These are phyloP conservation scores for Penicillium sp. DNA, from an alignment of 2,329 filamentous ascomycete genomes.

Conservation along the genomic window DNA sequence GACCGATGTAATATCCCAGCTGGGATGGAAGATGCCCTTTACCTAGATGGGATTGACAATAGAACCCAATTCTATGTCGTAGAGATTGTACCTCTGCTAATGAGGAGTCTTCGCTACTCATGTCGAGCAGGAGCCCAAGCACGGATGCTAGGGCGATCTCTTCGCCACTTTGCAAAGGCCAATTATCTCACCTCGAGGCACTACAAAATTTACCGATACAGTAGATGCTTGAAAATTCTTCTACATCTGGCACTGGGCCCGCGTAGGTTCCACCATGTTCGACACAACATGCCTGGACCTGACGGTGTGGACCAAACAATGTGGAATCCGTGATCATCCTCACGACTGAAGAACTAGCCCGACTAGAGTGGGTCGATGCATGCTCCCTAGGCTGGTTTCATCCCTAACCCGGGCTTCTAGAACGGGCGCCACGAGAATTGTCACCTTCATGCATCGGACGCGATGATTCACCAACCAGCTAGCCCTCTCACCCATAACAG, in stretches of 20 bases:
- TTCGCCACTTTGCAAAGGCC: too few relatives aligned
- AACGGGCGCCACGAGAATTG: constrained; percentile 55
- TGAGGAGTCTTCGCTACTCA: too few relatives aligned
- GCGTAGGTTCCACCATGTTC: constrained; percentile 41
- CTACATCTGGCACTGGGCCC: constrained; percentile 36
- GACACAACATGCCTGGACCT: constrained; percentile 32
- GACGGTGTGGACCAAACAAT: constrained; percentile 31
- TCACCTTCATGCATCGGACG: constrained; percentile 64
- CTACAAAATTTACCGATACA: too few relatives aligned
- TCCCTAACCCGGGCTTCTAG: constrained; percentile 32
- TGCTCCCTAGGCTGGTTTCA: neutral
- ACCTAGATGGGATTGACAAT: too few relatives aligned
- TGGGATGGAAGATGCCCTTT: too few relatives aligned
- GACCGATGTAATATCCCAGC: too few relatives aligned
- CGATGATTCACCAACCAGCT: constrained; percentile 42
- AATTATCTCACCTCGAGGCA: too few relatives aligned
- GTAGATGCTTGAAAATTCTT: too few relatives aligned
- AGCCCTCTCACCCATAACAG: constrained; percentile 16
- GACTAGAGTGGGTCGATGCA: constrained; percentile 4
- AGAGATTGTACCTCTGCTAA: too few relatives aligned
- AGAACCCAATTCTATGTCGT: too few relatives aligned
- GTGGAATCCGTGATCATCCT: constrained; percentile 11
- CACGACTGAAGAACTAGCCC: constrained; percentile 11
- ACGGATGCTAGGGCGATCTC: too few relatives aligned
- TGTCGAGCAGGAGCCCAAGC: too few relatives aligned